Percentiles rank a stretch among this genome's conserved stretches.
phyloP scores from a whole-genome alignment of 371 early-diverging fungal species.

The Fennellomyces sp. region DNA sequence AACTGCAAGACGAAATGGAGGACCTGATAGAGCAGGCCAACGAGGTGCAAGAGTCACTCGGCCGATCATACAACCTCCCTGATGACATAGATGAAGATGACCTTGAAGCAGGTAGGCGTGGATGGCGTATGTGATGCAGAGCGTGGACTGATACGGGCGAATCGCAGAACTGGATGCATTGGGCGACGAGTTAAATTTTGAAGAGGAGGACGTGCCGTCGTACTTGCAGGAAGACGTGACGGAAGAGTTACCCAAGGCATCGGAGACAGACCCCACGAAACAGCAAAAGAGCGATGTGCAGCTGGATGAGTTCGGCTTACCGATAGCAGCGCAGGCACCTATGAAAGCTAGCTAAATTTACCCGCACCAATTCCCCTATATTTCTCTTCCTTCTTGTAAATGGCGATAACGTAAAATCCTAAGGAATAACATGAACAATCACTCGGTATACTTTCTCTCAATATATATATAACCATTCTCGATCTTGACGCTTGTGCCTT shows the following conservation, averaged over 20 bases:
- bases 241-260: conserved; percentile 52
- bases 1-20: conserved; percentile 96
- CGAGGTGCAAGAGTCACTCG: conserved; percentile 93
- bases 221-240: conserved; percentile 61
- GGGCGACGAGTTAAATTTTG: conserved; percentile 85
- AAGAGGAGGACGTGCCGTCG: conserved; percentile 77
- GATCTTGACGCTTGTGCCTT: background rate
- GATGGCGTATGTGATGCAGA: no score
- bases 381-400: background rate
- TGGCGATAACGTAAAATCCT: conserved; percentile 3
- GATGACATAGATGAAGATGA: conserved; percentile 97
- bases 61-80: conserved; percentile 88
- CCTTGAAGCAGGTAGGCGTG: conserved; percentile 82
- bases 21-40: conserved; percentile 94
- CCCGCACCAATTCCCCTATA: background rate
- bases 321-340: conserved; percentile 47
- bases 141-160: background rate
- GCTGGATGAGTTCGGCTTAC: conserved; percentile 64
- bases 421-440: background rate
- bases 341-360: conserved; percentile 37
- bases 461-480: background rate
- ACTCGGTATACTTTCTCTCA: background rate
- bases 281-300: conserved; percentile 33
- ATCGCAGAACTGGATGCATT: conserved; percentile 89
- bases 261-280: conserved; percentile 45